phyloP scores from a whole-genome alignment of 805 yeast genomes.

The Yarrowia sp. region DNA sequence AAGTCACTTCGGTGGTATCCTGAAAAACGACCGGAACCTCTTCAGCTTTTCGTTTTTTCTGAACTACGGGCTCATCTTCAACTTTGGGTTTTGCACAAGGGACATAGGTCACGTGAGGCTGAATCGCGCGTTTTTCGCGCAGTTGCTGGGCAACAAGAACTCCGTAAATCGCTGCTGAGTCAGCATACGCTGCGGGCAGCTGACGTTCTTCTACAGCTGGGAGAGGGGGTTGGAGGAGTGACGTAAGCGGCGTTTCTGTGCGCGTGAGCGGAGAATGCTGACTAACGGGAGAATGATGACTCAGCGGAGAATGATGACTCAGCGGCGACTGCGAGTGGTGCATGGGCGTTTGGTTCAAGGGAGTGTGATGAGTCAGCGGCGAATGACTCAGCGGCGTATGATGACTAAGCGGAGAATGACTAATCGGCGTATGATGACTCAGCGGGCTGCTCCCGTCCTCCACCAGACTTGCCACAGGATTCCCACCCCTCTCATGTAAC shows the following conservation, averaged over 20 bases:
- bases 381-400: background rate
- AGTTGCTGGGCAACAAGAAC: conserved; percentile 2
- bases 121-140: background rate
- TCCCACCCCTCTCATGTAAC: background rate
- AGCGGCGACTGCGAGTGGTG: background rate
- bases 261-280: background rate
- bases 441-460: background rate
- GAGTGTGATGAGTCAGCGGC: background rate
- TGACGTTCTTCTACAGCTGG: background rate
- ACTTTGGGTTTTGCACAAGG: background rate
- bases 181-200: background rate
- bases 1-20: conserved; percentile 22
- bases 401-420: background rate
- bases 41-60: background rate
- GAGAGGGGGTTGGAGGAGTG: background rate
- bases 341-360: background rate
- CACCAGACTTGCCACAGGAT: background rate
- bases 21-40: background rate
- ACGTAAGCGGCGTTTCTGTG: background rate
- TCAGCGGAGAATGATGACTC: background rate
- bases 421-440: background rate
- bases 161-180: conserved; percentile 23
- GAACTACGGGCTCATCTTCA: background rate
- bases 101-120: background rate
- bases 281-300: background rate